phyloP scores from a whole-genome alignment of 805 yeast species.

The Monosporozyma aquatica region DNA sequence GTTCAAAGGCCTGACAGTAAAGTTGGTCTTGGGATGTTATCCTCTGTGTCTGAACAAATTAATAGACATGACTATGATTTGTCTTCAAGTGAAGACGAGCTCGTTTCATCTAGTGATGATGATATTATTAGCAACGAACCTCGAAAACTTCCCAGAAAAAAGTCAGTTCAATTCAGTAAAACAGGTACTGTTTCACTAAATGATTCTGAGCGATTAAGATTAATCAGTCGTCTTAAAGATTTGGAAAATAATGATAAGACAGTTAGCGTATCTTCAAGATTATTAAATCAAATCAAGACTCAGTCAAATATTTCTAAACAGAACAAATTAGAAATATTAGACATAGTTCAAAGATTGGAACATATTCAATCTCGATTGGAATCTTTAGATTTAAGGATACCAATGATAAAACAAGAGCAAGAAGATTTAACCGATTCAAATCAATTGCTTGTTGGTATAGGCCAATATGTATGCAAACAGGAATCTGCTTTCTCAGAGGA shows the following conservation, averaged over 20 bases:
- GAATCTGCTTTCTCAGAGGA: too few relatives aligned
- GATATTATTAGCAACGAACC: background rate
- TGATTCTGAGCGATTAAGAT: background rate
- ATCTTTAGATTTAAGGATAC: background rate
- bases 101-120: conserved; percentile 2
- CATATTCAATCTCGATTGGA: background rate
- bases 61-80: conserved; percentile 3
- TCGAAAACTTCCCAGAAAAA: background rate
- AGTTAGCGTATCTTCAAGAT: background rate
- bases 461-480: background rate
- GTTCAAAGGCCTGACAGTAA: conserved; percentile 50
- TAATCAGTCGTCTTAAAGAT: background rate
- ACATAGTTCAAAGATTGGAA: background rate
- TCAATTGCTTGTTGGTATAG: background rate
- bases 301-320: background rate
- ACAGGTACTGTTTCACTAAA: background rate
- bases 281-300: background rate
- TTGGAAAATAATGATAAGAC: background rate
- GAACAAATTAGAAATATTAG: background rate
- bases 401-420: background rate
- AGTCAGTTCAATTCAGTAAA: background rate
- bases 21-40: conserved; percentile 63
- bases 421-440: background rate
- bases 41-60: background rate
- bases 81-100: conserved; percentile 13